A percentile compares a stretch with the other conserved stretches of the same genome.
These are phyloP conservation scores for Wickerhamiella occidentalis DNA, from an alignment of 805 yeast species.

Conservation along the genomic window DNA sequence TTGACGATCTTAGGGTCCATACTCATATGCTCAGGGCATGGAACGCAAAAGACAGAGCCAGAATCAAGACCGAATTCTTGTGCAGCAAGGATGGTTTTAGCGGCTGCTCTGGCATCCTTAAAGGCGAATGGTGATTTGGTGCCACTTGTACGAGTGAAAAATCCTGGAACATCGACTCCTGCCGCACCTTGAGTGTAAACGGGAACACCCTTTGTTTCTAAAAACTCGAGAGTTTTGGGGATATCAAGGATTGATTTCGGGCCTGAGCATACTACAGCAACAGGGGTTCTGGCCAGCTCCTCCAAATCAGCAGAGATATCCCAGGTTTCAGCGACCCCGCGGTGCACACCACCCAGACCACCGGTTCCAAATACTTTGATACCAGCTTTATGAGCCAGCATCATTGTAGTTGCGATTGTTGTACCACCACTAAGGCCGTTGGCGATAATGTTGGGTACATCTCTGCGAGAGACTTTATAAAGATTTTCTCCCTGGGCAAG, in stretches of 20 bases:
- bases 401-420: slow-evolving; percentile 70
- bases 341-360: slow-evolving; percentile 85
- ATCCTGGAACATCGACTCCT: slow-evolving; percentile 53
- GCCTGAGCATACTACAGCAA: slow-evolving; percentile 82
- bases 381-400: slow-evolving; percentile 62
- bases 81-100: slow-evolving; percentile 41
- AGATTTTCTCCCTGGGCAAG: slow-evolving; percentile 36
- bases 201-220: slow-evolving; percentile 85
- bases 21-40: slow-evolving; percentile 59
- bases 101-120: slow-evolving; percentile 44
- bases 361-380: slow-evolving; percentile 85
- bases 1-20: slow-evolving; percentile 42
- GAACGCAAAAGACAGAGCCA: slow-evolving; percentile 69
- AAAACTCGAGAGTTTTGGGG: slow-evolving; percentile 65
- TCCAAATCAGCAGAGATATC: slow-evolving; percentile 82
- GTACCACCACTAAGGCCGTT: slow-evolving; percentile 4
- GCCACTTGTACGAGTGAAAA: slow-evolving; percentile 67
- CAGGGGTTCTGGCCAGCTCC: slow-evolving; percentile 70
- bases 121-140: slow-evolving; percentile 58
- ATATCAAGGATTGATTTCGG: slow-evolving; percentile 80
- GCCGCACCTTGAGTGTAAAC: slow-evolving; percentile 52
- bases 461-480: slow-evolving; percentile 64
- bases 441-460: slow-evolving; percentile 56
- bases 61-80: slow-evolving; percentile 39
- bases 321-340: slow-evolving; percentile 60